Percentiles rank a stretch among this genome's conserved stretches.
Conservation (phyloP, 2,329 filamentous ascomycete genomes). For the Cercospora sp. region DNA sequence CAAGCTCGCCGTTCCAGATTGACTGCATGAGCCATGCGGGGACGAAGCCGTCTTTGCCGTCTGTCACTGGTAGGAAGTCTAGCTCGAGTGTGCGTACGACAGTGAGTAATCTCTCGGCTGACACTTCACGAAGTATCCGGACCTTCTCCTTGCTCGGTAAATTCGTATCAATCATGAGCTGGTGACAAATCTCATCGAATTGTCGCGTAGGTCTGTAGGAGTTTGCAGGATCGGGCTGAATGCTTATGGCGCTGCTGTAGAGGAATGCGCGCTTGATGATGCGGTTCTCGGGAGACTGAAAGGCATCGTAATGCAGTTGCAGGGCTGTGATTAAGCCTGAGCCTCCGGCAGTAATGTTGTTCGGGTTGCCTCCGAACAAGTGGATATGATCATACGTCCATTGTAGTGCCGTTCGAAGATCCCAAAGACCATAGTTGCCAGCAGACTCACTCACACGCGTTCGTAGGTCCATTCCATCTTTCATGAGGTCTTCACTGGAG, state of each 20-base stretch:
- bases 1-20: slow-evolving; percentile 25
- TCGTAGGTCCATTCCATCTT: slow-evolving; percentile 18
- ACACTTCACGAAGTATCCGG: slow-evolving; percentile 20
- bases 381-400: slow-evolving; percentile 55
- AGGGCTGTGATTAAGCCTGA: slow-evolving; percentile 20
- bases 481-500: slow-evolving; percentile 40
- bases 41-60: slow-evolving; percentile 24
- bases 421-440: slow-evolving; percentile 57
- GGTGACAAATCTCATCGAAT: slow-evolving; percentile 24
- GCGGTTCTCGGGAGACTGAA: slow-evolving; percentile 20
- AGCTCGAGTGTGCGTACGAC: slow-evolving; percentile 21
- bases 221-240: slow-evolving; percentile 21
- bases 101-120: slow-evolving; percentile 19
- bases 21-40: slow-evolving; percentile 23
- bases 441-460: slow-evolving; percentile 14
- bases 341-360: slow-evolving; percentile 55
- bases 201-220: slow-evolving; percentile 19
- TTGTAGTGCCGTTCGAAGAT: slow-evolving; percentile 56
- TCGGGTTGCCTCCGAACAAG: slow-evolving; percentile 53
- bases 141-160: slow-evolving; percentile 20
- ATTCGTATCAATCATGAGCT: slow-evolving; percentile 23
- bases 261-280: slow-evolving; percentile 24
- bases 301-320: slow-evolving; percentile 28
- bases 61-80: slow-evolving; percentile 25
- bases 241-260: slow-evolving; percentile 25